phyloP scores from a whole-genome alignment of 345 rosid genomes.

The Firmiana major region DNA sequence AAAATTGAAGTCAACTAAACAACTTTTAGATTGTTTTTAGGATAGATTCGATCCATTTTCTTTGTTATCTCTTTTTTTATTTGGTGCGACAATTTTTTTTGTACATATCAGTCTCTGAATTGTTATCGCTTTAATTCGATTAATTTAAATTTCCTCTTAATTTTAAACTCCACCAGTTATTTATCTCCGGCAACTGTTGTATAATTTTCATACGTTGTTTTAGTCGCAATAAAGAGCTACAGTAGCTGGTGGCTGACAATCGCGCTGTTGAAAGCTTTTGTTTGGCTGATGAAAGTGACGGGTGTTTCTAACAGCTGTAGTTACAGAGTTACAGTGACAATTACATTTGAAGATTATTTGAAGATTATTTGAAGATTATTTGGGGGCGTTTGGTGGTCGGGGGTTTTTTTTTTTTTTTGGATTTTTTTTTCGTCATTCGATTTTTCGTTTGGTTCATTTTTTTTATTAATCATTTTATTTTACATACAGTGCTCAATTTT shows the following conservation, averaged over 20 bases:
- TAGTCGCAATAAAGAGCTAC: neutral
- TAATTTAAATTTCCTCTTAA: conserved; percentile 12
- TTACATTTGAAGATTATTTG: too few species aligned
- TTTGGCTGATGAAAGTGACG: neutral
- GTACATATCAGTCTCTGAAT: conserved; percentile 15
- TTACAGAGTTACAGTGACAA: neutral
- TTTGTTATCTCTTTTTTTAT: neutral
- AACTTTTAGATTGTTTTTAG: neutral
- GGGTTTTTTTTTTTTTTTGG: too few species aligned
- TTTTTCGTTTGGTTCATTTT: too few species aligned
- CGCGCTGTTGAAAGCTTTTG: too few species aligned
- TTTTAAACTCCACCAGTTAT: neutral
- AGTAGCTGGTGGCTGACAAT: neutral
- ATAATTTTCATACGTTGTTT: neutral
- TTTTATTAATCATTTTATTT: too few species aligned
- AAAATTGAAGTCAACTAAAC: conserved; percentile 19
- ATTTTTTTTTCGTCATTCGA: too few species aligned
- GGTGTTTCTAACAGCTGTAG: neutral
- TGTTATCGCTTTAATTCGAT: conserved; percentile 7
- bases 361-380: too few species aligned
- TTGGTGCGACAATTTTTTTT: neutral
- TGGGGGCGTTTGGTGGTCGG: too few species aligned
- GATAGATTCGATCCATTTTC: neutral
- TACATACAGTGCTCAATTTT: too few species aligned
- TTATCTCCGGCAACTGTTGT: neutral